Evolutionary conservation across 768 basidiomycete species (phyloP).

Genomic region (Kwoniella botswanensis): DNA sequence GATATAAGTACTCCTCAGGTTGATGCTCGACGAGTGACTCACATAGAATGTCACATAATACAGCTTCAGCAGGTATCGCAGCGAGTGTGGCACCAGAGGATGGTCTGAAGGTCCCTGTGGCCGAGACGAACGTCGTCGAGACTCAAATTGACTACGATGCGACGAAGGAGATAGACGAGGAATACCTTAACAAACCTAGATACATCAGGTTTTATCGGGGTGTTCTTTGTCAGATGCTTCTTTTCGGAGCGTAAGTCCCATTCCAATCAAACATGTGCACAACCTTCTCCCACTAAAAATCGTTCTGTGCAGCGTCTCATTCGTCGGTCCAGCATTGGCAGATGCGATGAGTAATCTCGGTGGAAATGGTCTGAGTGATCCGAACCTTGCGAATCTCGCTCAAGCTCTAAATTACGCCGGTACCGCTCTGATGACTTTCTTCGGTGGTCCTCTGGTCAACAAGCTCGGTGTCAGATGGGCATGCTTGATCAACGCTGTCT

Average conservation of each 20-base stretch:
- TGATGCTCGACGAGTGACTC: no score
- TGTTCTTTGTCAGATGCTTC: neutral
- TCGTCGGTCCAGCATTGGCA: constrained; percentile 2
- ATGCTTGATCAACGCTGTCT: constrained; percentile 26
- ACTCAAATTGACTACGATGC: neutral
- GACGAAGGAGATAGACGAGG: neutral
- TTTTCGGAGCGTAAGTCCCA: constrained; percentile 1
- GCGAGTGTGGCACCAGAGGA: neutral
- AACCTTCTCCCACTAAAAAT: neutral
- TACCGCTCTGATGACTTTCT: constrained; percentile 22
- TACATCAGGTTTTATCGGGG: neutral
- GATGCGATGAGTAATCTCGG: constrained; percentile 9
- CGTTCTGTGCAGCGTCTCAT: neutral
- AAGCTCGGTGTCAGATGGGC: constrained; percentile 38
- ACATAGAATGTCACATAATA: neutral
- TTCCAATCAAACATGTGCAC: neutral
- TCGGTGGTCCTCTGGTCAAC: constrained; percentile 42
- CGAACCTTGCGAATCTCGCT: constrained; percentile 31
- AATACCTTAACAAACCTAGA: neutral
- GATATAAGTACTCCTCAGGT: no score
- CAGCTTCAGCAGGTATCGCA: neutral
- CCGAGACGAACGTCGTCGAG: neutral
- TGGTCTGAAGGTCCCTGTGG: neutral
- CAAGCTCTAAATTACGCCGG: constrained; percentile 21
- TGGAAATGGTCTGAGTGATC: constrained; percentile 21